phyloP scores from a whole-genome alignment of 106 monocot species.

The Dioscorea zingiberensis region DNA sequence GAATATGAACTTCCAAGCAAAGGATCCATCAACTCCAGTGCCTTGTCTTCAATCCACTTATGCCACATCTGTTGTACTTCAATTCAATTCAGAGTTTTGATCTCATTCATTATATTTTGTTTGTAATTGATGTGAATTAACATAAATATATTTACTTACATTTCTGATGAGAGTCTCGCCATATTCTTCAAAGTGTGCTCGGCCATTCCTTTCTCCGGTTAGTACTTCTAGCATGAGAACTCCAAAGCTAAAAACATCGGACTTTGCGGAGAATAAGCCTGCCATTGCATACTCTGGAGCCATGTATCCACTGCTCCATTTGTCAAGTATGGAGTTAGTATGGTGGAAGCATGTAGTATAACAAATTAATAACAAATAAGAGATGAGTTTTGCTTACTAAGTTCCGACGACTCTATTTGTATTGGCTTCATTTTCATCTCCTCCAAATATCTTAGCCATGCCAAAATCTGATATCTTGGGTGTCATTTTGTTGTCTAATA shows the following conservation, averaged over 20 bases:
- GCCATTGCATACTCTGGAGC: slow-evolving; percentile 20
- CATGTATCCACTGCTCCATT: slow-evolving; percentile 17
- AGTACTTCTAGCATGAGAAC: slow-evolving; percentile 20
- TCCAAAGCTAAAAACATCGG: slow-evolving; percentile 26
- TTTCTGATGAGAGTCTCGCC: too few species aligned
- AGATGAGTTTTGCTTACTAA: not conserved
- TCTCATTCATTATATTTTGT: not conserved
- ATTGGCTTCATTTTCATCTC: not conserved
- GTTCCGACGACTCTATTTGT: not conserved
- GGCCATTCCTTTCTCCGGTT: slow-evolving; percentile 12
- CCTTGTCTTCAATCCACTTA: slow-evolving; percentile 13
- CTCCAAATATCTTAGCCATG: slow-evolving; percentile 12
- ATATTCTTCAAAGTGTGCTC: not conserved
- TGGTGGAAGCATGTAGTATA: not conserved
- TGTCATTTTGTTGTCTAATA: not conserved
- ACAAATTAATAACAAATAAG: too few species aligned
- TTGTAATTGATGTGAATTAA: not conserved
- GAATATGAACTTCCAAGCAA: slow-evolving; percentile 1
- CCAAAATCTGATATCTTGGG: slow-evolving; percentile 3
- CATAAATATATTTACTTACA: not conserved
- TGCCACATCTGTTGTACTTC: slow-evolving; percentile 14
- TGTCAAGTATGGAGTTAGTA: not conserved
- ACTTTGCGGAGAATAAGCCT: slow-evolving; percentile 10
- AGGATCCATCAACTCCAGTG: slow-evolving; percentile 16
- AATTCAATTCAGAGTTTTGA: not conserved